Evolutionary conservation across 768 basidiomycete genomes (phyloP).

Genomic region (Lactarius vividus): DNA sequence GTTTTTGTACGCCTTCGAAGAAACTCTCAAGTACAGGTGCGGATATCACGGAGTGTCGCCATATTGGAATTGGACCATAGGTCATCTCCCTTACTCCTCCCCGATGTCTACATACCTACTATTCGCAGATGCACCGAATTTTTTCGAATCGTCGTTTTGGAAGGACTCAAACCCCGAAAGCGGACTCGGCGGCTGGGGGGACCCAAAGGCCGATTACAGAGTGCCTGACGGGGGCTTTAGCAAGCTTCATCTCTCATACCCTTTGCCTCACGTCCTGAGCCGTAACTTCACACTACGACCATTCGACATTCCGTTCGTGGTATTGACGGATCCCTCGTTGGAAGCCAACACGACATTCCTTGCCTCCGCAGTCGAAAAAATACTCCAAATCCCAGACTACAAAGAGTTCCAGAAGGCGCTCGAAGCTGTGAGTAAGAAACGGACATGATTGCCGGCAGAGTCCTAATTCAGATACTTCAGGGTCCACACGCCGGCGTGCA

Average conservation of each 20-base stretch:
- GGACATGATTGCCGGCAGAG: neutral
- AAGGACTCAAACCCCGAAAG: constrained; percentile 27
- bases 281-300: constrained; percentile 38
- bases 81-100: neutral
- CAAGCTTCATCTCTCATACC: constrained; percentile 33
- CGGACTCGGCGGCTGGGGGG: constrained; percentile 34
- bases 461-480: constrained; percentile 5
- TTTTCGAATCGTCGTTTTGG: constrained; percentile 29
- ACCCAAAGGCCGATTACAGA: constrained; percentile 27
- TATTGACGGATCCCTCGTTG: constrained; percentile 28
- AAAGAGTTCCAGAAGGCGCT: constrained; percentile 35
- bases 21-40: constrained; percentile 29
- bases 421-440: constrained; percentile 32
- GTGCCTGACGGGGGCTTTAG: constrained; percentile 35
- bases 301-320: constrained; percentile 22
- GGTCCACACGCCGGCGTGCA: constrained; percentile 37
- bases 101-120: neutral
- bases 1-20: constrained; percentile 29
- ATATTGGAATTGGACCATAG: constrained; percentile 35
- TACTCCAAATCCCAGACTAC: constrained; percentile 34
- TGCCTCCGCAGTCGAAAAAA: constrained; percentile 27
- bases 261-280: constrained; percentile 35
- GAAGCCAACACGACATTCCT: constrained; percentile 34
- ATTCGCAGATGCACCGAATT: constrained; percentile 29
- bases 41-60: constrained; percentile 30